Evolutionary conservation across 257 asterid genomes (phyloP).

Genomic region (Mentha longifolia): DNA sequence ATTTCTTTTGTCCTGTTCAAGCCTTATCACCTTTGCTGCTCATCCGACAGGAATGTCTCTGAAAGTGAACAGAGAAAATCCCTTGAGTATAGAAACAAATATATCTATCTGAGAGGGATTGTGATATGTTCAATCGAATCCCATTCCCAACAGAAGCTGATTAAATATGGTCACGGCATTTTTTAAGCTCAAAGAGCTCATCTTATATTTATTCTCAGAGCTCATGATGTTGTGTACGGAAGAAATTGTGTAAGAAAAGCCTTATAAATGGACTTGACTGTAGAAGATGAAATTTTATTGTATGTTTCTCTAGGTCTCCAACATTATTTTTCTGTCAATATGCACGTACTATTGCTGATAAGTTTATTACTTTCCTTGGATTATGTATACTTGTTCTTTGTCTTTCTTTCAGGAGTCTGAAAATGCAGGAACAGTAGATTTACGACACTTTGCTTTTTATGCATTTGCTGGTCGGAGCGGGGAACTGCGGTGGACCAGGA

Average conservation of each 20-base stretch:
- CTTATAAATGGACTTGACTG: background rate
- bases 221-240: conserved; percentile 4
- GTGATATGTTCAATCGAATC: background rate
- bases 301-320: conserved; percentile 11
- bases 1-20: background rate
- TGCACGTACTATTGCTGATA: conserved; percentile 16
- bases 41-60: background rate
- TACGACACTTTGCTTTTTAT: conserved; percentile 90
- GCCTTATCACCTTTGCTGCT: background rate
- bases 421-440: conserved; percentile 70
- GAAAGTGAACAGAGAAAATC: background rate
- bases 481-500: conserved; percentile 84
- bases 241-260: background rate
- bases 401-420: conserved; percentile 62
- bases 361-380: conserved; percentile 14
- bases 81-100: background rate
- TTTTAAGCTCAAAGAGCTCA: background rate
- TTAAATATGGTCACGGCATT: background rate
- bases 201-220: background rate
- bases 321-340: conserved; percentile 16
- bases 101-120: conserved; percentile 11
- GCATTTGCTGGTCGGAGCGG: conserved; percentile 96
- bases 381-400: conserved; percentile 29
- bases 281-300: conserved; percentile 7
- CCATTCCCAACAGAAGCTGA: background rate